These are phyloP conservation scores for Saccharomyces pastorianus DNA, from an alignment of 1,139 yeast genomes.

Conservation along the genomic window DNA sequence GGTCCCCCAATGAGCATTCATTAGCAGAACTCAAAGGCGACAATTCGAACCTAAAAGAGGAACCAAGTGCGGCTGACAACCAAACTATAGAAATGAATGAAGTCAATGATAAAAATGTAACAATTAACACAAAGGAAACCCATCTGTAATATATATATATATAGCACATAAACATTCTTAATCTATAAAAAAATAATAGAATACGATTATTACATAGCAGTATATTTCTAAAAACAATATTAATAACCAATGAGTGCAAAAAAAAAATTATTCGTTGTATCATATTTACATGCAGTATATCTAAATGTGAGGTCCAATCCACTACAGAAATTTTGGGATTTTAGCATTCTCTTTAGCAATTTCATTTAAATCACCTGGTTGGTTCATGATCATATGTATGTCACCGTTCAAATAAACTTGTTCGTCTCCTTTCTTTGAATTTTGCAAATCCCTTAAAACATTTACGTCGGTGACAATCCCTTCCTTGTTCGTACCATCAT, in stretches of 20 bases:
- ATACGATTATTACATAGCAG: no score
- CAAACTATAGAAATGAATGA: background rate
- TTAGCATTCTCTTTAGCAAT: conserved; percentile 19
- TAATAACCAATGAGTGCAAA: background rate
- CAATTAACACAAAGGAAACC: background rate
- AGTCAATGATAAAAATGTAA: background rate
- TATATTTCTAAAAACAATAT: background rate
- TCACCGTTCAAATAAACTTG: conserved; percentile 10
- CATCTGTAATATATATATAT: background rate
- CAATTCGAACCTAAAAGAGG: background rate
- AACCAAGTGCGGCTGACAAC: background rate
- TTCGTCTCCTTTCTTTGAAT: conserved; percentile 17
- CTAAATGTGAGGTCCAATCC: background rate
- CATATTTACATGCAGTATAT: background rate
- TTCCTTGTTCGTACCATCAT: background rate
- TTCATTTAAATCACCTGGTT: background rate
- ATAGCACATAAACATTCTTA: background rate
- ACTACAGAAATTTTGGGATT: conserved; percentile 7
- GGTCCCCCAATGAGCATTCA: background rate
- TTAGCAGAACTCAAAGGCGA: background rate
- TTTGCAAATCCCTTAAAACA: conserved; percentile 15
- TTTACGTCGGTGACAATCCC: conserved; percentile 6
- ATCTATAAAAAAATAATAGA: background rate
- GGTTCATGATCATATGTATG: background rate
- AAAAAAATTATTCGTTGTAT: background rate